Evolutionary conservation across 1,139 yeast species (phyloP), one percentile per base, ranked within the genome.

Genomic region (Candida sanyaensis): DNA sequence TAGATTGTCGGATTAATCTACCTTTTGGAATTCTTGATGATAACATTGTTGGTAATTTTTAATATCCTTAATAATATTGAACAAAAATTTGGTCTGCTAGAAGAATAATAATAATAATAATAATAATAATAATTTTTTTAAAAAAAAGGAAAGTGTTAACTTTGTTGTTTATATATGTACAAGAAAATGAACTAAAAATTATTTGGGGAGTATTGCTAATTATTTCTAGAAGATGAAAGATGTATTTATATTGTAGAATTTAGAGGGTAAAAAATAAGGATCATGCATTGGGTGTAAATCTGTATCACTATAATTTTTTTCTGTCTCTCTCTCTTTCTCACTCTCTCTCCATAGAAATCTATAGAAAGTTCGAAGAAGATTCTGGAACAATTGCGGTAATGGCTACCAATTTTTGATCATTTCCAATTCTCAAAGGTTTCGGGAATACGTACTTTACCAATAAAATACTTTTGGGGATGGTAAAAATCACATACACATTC

Each of bases 21-120:
- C 43, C 32, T 30, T 40, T 48, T 21, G 45, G 46, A 21, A 48
- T 37, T 44, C 37, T 48, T 27, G 47, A 34, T 39, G 49, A 37
- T 36, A 48, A 48, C 51, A 48, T 47, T 31, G 9, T 26, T 26
- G 24, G 9, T 23, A 17, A 21, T 39, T 9, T 12, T 28, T 6
- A 9, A 21, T 11, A 17, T 8, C 9, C 33, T 13, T 12, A n/a
- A 13, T 6, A 41, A 41, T 26, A 26, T 7, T 17, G 21, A 41
- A 26, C 12, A 5, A 29, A 17, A 30, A 29, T 13, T 39, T 28
- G 12, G 10, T 17, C 24, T 37, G 6, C n/a, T 37, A 21, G 39
- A n/a, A 11, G 12, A 6, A 21, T 9, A 36, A 29, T 29, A 31
- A 12, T 6, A 31, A 8, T 8, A 31, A 29, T 5, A 11, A 11